These are phyloP conservation scores for Dentipellis fragilis DNA, from an alignment of 768 basidiomycete species.

Conservation along the genomic window DNA sequence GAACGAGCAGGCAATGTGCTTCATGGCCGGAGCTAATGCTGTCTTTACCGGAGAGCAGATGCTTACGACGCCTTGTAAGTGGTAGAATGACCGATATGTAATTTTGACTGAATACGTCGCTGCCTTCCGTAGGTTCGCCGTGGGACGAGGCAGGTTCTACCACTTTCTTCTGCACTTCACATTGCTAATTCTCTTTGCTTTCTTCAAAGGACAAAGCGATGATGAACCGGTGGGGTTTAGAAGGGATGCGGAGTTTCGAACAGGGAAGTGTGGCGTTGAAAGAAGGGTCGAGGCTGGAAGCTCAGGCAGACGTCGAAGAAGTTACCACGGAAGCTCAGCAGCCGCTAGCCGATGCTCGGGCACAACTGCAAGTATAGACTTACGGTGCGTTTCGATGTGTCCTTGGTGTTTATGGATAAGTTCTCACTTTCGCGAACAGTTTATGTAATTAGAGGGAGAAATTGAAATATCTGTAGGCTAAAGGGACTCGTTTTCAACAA, in stretches of 20 bases:
- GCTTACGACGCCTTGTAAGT: slow-evolving; percentile 92
- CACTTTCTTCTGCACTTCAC: neutral
- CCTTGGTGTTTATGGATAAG: no score
- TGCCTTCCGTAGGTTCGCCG: slow-evolving; percentile 52
- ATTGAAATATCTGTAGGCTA: no score
- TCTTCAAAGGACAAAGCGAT: slow-evolving; percentile 72
- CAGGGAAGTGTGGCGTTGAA: slow-evolving; percentile 50
- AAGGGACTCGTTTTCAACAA: no score
- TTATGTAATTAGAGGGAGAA: no score
- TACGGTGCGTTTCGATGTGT: no score
- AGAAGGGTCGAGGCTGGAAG: slow-evolving; percentile 26
- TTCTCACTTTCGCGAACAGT: no score
- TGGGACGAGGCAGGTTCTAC: slow-evolving; percentile 73
- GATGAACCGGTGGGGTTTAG: slow-evolving; percentile 88
- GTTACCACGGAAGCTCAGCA: neutral
- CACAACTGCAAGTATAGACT: neutral
- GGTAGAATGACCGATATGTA: neutral
- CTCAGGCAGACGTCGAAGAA: neutral
- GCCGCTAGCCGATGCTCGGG: neutral
- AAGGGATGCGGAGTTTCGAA: slow-evolving; percentile 88
- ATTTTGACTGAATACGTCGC: slow-evolving; percentile 2
- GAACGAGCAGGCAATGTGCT: slow-evolving; percentile 94
- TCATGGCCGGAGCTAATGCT: slow-evolving; percentile 97
- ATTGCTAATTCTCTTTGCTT: neutral
- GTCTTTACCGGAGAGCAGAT: slow-evolving; percentile 98